A percentile compares a stretch with the other conserved stretches of the same genome.
These are phyloP conservation scores for Globisporangium barbulae DNA, from an alignment of 352 stramenopile species.

Conservation along the genomic window DNA sequence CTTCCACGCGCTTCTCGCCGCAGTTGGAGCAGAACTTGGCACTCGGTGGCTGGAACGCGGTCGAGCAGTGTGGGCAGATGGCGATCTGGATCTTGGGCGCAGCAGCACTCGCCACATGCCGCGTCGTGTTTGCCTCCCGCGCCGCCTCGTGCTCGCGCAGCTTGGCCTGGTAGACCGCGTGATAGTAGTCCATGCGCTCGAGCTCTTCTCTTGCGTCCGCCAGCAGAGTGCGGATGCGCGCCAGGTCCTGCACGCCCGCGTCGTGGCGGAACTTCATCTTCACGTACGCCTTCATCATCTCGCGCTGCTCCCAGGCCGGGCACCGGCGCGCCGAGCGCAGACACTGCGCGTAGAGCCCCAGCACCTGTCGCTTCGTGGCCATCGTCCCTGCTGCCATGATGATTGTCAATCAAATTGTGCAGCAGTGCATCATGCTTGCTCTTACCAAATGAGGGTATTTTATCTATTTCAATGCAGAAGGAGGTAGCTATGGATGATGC, in stretches of 20 bases:
- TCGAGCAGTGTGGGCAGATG: conserved; percentile 39
- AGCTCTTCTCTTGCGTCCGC: conserved; percentile 72
- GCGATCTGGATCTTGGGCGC: conserved; percentile 9
- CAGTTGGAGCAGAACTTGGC: conserved; percentile 80
- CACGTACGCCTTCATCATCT: conserved; percentile 84
- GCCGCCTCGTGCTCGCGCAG: conserved; percentile 26
- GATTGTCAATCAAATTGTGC: not conserved
- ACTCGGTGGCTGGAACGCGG: conserved; percentile 36
- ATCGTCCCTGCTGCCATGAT: not conserved
- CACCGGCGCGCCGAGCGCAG: conserved; percentile 71
- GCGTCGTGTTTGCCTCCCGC: conserved; percentile 6
- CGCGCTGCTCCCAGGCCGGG: conserved; percentile 74
- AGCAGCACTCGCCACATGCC: not conserved
- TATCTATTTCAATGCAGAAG: not conserved
- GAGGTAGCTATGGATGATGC: not conserved
- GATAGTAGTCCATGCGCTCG: conserved; percentile 85
- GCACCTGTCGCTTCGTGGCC: conserved; percentile 29
- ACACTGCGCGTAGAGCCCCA: conserved; percentile 68
- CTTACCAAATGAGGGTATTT: no score
- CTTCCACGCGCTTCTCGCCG: conserved; percentile 40
- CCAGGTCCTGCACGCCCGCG: conserved; percentile 39
- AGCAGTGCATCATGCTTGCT: no score
- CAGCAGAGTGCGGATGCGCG: conserved; percentile 51
- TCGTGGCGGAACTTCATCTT: conserved; percentile 76
- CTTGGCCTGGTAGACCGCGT: conserved; percentile 75